Evolutionary conservation across 1,139 yeast genomes (phyloP), one percentile per base, ranked within the genome.

Genomic region (Pneumocystis murina): DNA sequence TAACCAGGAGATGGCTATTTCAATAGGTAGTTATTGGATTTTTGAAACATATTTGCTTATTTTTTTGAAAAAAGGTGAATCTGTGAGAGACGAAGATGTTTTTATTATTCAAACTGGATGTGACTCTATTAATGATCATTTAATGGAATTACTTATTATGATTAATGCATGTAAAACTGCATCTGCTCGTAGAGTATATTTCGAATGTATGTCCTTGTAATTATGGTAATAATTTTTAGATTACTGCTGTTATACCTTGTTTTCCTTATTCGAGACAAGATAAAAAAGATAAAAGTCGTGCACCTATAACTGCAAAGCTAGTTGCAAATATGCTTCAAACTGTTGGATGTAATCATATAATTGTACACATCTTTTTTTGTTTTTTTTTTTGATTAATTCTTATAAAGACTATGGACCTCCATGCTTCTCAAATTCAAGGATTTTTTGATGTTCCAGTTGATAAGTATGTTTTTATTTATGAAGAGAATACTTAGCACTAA

Each of bases 201-300:
- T 38, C 8, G 20, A 58, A 39, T 58, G 6, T 58, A 39, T 58
- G 30, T 58, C 10, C 20, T 58, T 20, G 5, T 58, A 7, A 14
- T 8, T 58, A 28, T 28, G 24, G 28, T 58, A 12, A 58, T 28
- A 5, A 33, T 28, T 57, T 35, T 20, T 59, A 28, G 40, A 64
- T 70, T 43, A 91, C 97, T 1, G 97, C 96, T 0, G 96, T 94
- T 48, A 78, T 92, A 74, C 98, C 99, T 5, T 79, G 89, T 67
- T 92, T 94, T 74, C 97, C 97, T 30, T 94, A 94, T 74, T 87
- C 96, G 0, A 80, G 99, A 72, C 99, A 94, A 75, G 98, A 92
- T 76, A 83, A 95, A 74, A 92, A 92, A 76, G 97, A 92, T 76
- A 92, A 92, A 76, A 84, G 91, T 66, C 81, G 98, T 72, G 98